phyloP scores from a whole-genome alignment of 225 moss, liverwort and hornwort genomes.

The Polytrichum formosum region DNA sequence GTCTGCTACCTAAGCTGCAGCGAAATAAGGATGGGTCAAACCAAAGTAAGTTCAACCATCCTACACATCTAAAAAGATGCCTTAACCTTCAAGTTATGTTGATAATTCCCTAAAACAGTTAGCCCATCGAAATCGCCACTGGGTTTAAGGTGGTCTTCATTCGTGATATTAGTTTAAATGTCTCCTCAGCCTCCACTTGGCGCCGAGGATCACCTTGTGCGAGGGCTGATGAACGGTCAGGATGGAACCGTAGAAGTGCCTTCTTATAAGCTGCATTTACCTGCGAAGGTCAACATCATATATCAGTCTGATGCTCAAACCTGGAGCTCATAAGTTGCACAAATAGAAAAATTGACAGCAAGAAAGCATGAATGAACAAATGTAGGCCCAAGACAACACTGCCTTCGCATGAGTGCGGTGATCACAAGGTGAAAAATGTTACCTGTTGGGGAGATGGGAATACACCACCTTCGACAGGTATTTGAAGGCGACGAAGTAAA shows the following conservation, averaged over 20 bases:
- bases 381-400: too few species aligned
- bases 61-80: too few species aligned
- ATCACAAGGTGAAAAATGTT: background rate
- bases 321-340: too few species aligned
- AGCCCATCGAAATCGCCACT: slow-evolving; percentile 38
- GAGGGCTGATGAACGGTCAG: slow-evolving; percentile 73
- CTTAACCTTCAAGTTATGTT: too few species aligned
- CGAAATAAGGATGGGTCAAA: too few species aligned
- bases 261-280: slow-evolving; percentile 90
- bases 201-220: slow-evolving; percentile 70
- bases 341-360: too few species aligned
- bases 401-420: too few species aligned
- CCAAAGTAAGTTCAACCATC: too few species aligned
- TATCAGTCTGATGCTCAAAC: too few species aligned
- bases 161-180: slow-evolving; percentile 82
- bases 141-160: slow-evolving; percentile 56
- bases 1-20: too few species aligned
- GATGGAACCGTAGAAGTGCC: slow-evolving; percentile 86
- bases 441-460: slow-evolving; percentile 71
- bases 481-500: slow-evolving; percentile 73
- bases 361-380: too few species aligned
- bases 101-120: slow-evolving; percentile 3
- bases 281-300: slow-evolving; percentile 27
- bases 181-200: slow-evolving; percentile 98
- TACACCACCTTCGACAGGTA: slow-evolving; percentile 75